These are phyloP conservation scores for Verticillium zaregamsianum DNA, from an alignment of 2,329 filamentous ascomycete genomes.

Conservation along the genomic window DNA sequence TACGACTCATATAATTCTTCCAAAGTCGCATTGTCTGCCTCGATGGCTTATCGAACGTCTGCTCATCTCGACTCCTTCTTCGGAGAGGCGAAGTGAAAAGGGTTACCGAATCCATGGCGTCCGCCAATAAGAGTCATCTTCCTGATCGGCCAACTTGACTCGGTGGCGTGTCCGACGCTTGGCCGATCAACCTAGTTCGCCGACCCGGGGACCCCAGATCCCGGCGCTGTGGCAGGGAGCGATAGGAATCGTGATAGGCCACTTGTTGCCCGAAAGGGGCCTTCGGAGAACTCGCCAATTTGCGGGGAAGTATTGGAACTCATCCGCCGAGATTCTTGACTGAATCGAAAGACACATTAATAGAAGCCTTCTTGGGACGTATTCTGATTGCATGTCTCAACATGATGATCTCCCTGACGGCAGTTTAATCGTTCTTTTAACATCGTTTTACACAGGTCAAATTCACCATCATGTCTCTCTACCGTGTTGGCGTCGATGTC, in stretches of 20 bases:
- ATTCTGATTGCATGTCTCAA: not conserved
- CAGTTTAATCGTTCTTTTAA: not conserved
- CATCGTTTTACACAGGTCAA: not conserved
- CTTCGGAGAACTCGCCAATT: not conserved
- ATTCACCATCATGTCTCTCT: constrained; percentile 27
- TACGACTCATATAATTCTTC: not conserved
- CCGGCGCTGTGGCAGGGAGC: not conserved
- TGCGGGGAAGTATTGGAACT: not conserved
- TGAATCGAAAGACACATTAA: not conserved
- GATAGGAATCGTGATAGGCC: not conserved
- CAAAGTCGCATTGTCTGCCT: not conserved
- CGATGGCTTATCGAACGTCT: not conserved
- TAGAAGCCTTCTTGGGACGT: not conserved
- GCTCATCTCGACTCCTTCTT: not conserved
- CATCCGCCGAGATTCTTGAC: not conserved
- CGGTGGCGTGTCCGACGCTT: not conserved
- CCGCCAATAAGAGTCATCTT: not conserved
- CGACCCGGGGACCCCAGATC: not conserved
- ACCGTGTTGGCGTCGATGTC: constrained; percentile 39
- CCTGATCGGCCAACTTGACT: constrained; percentile 1
- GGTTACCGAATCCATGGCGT: not conserved
- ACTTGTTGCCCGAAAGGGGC: not conserved
- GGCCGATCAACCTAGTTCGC: not conserved
- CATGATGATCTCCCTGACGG: not conserved
- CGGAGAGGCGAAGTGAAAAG: not conserved